Percentiles rank a stretch among this genome's conserved stretches.
These are phyloP conservation scores for Vachellia collinsii DNA, from an alignment of 306 rosid genomes.

Conservation along the genomic window DNA sequence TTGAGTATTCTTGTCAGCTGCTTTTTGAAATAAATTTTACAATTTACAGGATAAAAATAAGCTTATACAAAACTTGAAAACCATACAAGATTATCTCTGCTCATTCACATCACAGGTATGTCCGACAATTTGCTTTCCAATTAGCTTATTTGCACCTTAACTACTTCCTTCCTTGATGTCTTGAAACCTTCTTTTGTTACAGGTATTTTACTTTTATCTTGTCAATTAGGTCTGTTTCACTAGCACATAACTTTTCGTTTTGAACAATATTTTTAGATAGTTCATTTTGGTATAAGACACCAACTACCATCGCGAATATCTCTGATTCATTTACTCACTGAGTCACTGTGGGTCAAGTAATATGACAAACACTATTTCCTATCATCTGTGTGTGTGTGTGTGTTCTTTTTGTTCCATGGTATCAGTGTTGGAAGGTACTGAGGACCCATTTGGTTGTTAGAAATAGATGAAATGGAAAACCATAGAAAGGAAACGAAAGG, in stretches of 20 bases:
- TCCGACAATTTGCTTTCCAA: constrained; percentile 5
- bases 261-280: background rate
- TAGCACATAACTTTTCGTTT: background rate
- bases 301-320: background rate
- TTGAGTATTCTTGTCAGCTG: constrained; percentile 12
- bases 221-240: background rate
- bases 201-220: background rate
- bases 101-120: constrained; percentile 88
- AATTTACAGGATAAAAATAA: constrained; percentile 74
- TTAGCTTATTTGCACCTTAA: constrained; percentile 10
- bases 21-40: constrained; percentile 32
- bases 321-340: background rate
- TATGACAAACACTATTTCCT: background rate
- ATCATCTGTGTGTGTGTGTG: background rate
- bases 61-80: constrained; percentile 81
- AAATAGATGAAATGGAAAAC: background rate
- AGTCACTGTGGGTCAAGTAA: background rate
- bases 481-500: background rate
- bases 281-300: background rate
- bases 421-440: background rate
- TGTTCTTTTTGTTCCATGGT: background rate
- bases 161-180: background rate
- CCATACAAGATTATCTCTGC: constrained; percentile 91
- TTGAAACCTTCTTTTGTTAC: background rate
- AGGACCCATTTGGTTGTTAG: background rate